Evolutionary conservation across 2,329 filamentous ascomycete genomes (phyloP).

Genomic region (Orbilia oligospora): DNA sequence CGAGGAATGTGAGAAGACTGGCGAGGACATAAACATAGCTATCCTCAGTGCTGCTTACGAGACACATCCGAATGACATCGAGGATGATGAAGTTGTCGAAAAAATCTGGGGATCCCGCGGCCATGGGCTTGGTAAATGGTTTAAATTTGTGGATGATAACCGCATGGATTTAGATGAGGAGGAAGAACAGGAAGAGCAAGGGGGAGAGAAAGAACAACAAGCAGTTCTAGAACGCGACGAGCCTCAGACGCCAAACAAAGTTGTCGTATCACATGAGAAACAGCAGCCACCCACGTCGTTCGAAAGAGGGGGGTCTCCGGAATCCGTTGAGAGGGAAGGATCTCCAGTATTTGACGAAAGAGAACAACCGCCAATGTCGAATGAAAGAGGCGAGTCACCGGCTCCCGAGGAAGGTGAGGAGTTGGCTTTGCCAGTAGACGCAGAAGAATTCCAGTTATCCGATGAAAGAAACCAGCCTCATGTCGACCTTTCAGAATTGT

Average conservation of each 20-base stretch:
- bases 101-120: conserved; percentile 34
- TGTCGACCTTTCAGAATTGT: conserved; percentile 19
- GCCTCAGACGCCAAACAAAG: background rate
- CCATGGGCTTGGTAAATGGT: conserved; percentile 11
- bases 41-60: conserved; percentile 34
- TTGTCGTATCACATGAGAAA: conserved; percentile 4
- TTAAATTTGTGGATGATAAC: conserved; percentile 15
- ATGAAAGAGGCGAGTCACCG: background rate
- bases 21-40: conserved; percentile 19
- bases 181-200: background rate
- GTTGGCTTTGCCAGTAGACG: background rate
- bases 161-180: conserved; percentile 25
- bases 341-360: conserved; percentile 7
- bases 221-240: background rate
- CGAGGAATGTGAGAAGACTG: conserved; percentile 30
- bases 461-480: background rate
- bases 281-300: conserved; percentile 12
- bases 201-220: background rate
- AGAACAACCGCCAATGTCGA: background rate
- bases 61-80: conserved; percentile 5
- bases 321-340: conserved; percentile 1
- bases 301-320: conserved; percentile 19
- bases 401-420: background rate
- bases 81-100: conserved; percentile 12
- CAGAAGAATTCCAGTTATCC: background rate